phyloP scores from a whole-genome alignment of 75 land plant species.

The Selaginella moellendorffii region DNA sequence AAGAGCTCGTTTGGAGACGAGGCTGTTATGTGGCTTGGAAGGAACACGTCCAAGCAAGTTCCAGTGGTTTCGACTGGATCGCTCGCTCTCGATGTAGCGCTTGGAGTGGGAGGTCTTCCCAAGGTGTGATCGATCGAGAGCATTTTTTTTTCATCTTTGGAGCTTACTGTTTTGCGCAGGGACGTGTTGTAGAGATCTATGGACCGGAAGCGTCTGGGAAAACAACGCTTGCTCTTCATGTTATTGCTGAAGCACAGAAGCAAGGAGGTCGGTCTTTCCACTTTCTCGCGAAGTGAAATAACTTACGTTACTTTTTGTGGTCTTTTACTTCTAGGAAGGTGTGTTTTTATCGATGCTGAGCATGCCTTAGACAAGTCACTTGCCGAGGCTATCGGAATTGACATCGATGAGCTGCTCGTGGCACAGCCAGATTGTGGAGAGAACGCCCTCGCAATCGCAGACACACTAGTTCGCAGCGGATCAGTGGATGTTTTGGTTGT shows the following conservation, averaged over 20 bases:
- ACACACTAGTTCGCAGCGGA: constrained; percentile 75
- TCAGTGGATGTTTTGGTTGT: constrained; percentile 87
- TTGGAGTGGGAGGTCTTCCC: constrained; percentile 88
- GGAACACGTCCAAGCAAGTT: constrained; percentile 32
- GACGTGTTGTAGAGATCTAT: constrained; percentile 89
- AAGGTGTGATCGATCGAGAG: constrained; percentile 29
- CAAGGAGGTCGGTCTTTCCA: no score
- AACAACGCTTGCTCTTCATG: constrained; percentile 93
- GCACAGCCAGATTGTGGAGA: constrained; percentile 92
- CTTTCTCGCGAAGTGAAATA: no score
- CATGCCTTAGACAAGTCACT: constrained; percentile 83
- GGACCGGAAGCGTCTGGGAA: constrained; percentile 97
- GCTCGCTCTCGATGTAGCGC: constrained; percentile 59
- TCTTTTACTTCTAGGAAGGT: constrained; percentile 34
- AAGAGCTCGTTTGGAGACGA: constrained; percentile 61
- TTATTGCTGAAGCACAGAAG: constrained; percentile 89
- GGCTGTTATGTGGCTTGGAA: constrained; percentile 90
- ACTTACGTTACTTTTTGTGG: background rate
- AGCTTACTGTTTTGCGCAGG: constrained; percentile 28
- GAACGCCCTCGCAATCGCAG: constrained; percentile 77
- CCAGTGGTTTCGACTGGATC: constrained; percentile 85
- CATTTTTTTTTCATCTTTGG: background rate
- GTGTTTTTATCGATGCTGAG: constrained; percentile 91
- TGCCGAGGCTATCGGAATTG: constrained; percentile 79
- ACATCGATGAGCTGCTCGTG: constrained; percentile 54